Evolutionary conservation across 768 basidiomycete species (phyloP).

Genomic region (Austroboletus eburneus): DNA sequence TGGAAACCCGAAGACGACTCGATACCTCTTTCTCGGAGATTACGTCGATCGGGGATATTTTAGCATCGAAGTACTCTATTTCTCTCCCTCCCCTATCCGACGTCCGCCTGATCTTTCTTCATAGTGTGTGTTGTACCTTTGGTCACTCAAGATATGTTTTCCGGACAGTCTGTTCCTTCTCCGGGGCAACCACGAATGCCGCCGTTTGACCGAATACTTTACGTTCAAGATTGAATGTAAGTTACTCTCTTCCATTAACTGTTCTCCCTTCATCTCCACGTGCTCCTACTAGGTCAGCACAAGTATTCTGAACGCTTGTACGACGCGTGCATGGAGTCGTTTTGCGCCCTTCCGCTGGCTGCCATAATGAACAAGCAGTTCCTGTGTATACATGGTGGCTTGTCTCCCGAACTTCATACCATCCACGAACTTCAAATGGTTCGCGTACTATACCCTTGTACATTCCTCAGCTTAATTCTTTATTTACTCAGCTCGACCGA

Average conservation of each 20-base stretch:
- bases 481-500: conserved; percentile 51
- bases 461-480: background rate
- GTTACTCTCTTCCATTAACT: background rate
- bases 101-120: conserved; percentile 11
- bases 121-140: conserved; percentile 56
- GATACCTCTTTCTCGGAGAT: conserved; percentile 72
- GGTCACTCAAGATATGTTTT: conserved; percentile 61
- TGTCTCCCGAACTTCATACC: conserved; percentile 67
- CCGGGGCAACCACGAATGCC: conserved; percentile 64
- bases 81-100: background rate
- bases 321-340: conserved; percentile 70
- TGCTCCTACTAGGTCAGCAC: conserved; percentile 49
- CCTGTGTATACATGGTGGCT: conserved; percentile 69
- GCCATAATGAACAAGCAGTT: conserved; percentile 82
- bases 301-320: conserved; percentile 75
- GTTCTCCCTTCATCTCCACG: conserved; percentile 2
- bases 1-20: conserved; percentile 67
- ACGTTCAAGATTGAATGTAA: conserved; percentile 53
- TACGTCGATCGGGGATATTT: conserved; percentile 77
- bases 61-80: conserved; percentile 55
- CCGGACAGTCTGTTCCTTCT: conserved; percentile 58
- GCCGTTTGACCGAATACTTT: conserved; percentile 63
- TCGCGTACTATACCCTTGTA: conserved; percentile 14
- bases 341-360: conserved; percentile 67
- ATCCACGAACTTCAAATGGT: conserved; percentile 63